Evolutionary conservation across 116 monocot genomes (phyloP), one percentile per base, ranked within the genome.

Genomic region (Zostera marina): DNA sequence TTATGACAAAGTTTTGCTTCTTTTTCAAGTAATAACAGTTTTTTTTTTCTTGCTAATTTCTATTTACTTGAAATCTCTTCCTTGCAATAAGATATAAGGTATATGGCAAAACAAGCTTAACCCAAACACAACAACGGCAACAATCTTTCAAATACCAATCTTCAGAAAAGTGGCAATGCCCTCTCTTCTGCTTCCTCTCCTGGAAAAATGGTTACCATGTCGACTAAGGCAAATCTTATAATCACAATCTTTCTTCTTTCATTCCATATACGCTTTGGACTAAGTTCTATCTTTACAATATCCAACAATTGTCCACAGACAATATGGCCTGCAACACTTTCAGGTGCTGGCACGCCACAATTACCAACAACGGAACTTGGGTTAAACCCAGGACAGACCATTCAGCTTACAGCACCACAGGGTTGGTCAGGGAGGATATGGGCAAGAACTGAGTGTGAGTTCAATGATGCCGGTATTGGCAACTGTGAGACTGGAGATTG

Each of bases 351-450:
- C 60, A 86, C 81, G 3, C 73, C 81, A n/a, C 78, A 81, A 54
- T 71, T 86, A 22, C 59, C 70, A 3, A 71, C 63, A 22, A 79
- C 79, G 3, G 87, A 79, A 19, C 74, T 87, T 73, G 38, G 46
- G 66, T 74, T 87, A 9, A 72, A 79, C 47, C 60, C 78, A 9
- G 79, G 79, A 2, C 60, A 68, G 62, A 69, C 41, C 5, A 73
- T 25, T 2, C 22, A 55, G 19, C 42, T 87, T 4, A 66, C 71
- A 4, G 74, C 76, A 1, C 64, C 76, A 16, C 47, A 60, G 0
- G 74, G 79, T 56, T 87, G 87, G 87, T 82, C 79, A 8, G 87
- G 87, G 38, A 64, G 85, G 59, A 68, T 85, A 41, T 91, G 91
- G 91, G 85, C 73, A 3, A 72, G 91, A n/a, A 91, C 91, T 0